A percentile compares a stretch with the other conserved stretches of the same genome.
Evolutionary conservation across 2,329 filamentous ascomycete species (phyloP).

Genomic region (Biscogniauxia sp.): DNA sequence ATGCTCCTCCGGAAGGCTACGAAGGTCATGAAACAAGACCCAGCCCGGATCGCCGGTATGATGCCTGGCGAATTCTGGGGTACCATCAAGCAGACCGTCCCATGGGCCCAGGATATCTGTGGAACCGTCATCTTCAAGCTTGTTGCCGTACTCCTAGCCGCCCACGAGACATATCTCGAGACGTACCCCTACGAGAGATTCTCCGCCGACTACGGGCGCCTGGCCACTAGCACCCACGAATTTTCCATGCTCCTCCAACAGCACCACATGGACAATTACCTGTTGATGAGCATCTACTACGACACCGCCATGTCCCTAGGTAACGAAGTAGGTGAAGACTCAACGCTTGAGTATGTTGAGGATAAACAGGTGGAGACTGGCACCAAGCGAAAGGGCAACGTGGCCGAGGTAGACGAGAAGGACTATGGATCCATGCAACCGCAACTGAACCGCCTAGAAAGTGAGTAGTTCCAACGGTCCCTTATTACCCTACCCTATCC

Average conservation of each 20-base stretch:
- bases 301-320: neutral
- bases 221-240: neutral
- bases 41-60: slow-evolving; percentile 1
- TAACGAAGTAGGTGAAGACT: neutral
- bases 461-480: no score
- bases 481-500: no score
- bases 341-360: neutral
- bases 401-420: neutral
- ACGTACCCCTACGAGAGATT: neutral
- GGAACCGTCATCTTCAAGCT: neutral
- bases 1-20: slow-evolving; percentile 2
- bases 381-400: neutral
- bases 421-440: neutral
- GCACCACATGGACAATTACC: neutral
- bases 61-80: slow-evolving; percentile 6
- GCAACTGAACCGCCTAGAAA: neutral
- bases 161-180: neutral
- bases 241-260: neutral
- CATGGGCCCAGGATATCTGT: neutral
- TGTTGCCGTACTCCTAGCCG: neutral
- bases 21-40: slow-evolving; percentile 1
- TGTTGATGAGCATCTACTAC: neutral
- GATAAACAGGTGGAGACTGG: neutral
- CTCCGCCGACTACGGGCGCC: neutral
- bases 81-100: slow-evolving; percentile 2